Evolutionary conservation across 2,329 filamentous ascomycete species (phyloP).

Genomic region (Zymoseptoria tritici): DNA sequence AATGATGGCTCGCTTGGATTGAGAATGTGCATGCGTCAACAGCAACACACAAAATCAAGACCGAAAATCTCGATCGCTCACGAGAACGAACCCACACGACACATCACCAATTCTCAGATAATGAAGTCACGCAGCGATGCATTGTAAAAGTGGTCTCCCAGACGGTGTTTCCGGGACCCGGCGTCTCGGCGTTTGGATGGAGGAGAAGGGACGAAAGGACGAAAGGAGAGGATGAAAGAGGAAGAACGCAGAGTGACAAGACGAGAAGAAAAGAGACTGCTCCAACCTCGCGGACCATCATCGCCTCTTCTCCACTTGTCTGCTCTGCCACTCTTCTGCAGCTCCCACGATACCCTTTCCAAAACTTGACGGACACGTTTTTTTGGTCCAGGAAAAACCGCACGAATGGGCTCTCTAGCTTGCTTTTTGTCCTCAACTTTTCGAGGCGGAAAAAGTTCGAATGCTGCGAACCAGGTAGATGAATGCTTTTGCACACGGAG

Average conservation of each 20-base stretch:
- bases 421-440: background rate
- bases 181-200: slow-evolving; percentile 17
- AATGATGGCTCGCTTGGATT: slow-evolving; percentile 97
- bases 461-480: background rate
- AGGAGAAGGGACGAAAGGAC: background rate
- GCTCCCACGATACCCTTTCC: background rate
- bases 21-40: slow-evolving; percentile 23
- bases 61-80: slow-evolving; percentile 2
- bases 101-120: slow-evolving; percentile 11
- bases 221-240: slow-evolving; percentile 1
- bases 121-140: slow-evolving; percentile 35
- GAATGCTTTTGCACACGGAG: background rate
- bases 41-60: background rate
- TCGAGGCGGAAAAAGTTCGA: too few relatives aligned
- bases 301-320: background rate
- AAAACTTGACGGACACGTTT: slow-evolving; percentile 3
- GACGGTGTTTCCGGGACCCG: slow-evolving; percentile 24
- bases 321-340: background rate
- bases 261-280: background rate
- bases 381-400: slow-evolving; percentile 5
- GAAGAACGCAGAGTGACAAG: background rate
- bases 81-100: background rate
- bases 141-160: slow-evolving; percentile 19
- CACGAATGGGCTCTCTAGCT: slow-evolving; percentile 5
- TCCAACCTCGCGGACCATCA: background rate